A percentile compares a stretch with the other conserved stretches of the same genome.
Evolutionary conservation across 2,329 filamentous ascomycete species (phyloP).

Genomic region (Xylaria sp.): DNA sequence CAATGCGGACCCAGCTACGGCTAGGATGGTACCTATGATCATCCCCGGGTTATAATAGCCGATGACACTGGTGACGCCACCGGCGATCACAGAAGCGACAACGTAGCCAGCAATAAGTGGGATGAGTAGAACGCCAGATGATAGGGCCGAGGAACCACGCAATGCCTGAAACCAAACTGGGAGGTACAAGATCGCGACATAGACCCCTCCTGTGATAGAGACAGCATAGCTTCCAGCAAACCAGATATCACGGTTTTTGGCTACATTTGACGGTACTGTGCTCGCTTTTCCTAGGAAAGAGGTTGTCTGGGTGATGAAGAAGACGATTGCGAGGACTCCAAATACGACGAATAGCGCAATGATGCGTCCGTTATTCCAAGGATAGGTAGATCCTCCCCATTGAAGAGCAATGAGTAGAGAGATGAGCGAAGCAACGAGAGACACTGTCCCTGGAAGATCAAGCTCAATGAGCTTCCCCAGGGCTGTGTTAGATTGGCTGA

Average conservation of each 20-base stretch:
- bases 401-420: slow-evolving; percentile 50
- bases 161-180: slow-evolving; percentile 11
- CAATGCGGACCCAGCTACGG: slow-evolving; percentile 35
- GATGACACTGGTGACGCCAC: slow-evolving; percentile 31
- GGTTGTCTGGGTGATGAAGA: slow-evolving; percentile 6
- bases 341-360: slow-evolving; percentile 57
- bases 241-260: slow-evolving; percentile 37
- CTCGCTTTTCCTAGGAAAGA: slow-evolving; percentile 11
- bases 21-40: slow-evolving; percentile 32
- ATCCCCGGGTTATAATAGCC: slow-evolving; percentile 36
- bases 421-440: slow-evolving; percentile 46
- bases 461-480: slow-evolving; percentile 10
- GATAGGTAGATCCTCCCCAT: slow-evolving; percentile 52
- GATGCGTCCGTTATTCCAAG: slow-evolving; percentile 56
- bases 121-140: background rate
- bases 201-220: slow-evolving; percentile 32
- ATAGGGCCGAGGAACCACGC: background rate
- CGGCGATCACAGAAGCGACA: background rate
- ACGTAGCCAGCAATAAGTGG: slow-evolving; percentile 5
- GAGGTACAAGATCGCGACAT: slow-evolving; percentile 4
- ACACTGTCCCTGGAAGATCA: slow-evolving; percentile 44
- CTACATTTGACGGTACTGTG: slow-evolving; percentile 26
- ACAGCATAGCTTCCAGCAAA: slow-evolving; percentile 36
- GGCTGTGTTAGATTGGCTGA: slow-evolving; percentile 33
- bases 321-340: slow-evolving; percentile 54